Conservation (phyloP, 2,329 filamentous ascomycete species). For the Clarireedia sp. region DNA sequence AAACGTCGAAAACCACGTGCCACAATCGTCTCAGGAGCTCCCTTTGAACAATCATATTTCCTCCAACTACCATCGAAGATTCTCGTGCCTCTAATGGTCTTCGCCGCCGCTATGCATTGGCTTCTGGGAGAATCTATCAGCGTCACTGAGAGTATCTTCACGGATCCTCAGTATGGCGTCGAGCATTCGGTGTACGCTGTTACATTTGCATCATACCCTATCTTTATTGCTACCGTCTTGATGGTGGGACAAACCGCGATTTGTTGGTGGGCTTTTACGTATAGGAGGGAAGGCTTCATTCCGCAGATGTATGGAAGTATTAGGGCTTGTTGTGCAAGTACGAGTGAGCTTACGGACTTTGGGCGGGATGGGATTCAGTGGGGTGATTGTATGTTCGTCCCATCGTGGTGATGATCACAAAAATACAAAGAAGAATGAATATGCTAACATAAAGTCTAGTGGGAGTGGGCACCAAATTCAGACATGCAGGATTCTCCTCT, state of each 20-base stretch:
- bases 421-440: too few species aligned
- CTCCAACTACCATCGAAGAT: constrained; percentile 15
- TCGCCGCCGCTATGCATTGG: constrained; percentile 19
- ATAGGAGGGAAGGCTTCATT: constrained; percentile 16
- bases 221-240: constrained; percentile 15
- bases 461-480: constrained; percentile 16
- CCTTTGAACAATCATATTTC: constrained; percentile 18
- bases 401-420: too few species aligned
- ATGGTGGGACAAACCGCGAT: constrained; percentile 16
- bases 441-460: constrained; percentile 6
- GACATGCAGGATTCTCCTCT: constrained; percentile 17
- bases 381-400: constrained; percentile 15
- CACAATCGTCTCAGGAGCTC: constrained; percentile 14
- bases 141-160: constrained; percentile 16
- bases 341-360: constrained; percentile 16
- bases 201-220: constrained; percentile 16
- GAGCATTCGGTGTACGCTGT: constrained; percentile 17
- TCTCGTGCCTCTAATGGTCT: constrained; percentile 15
- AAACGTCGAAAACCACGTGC: constrained; percentile 12
- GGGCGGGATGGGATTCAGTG: constrained; percentile 11
- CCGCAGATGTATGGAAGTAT: constrained; percentile 21
- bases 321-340: constrained; percentile 16
- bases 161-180: constrained; percentile 9
- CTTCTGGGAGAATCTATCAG: constrained; percentile 17
- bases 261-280: constrained; percentile 20